Percentiles rank a stretch among this genome's conserved stretches.
These are phyloP conservation scores for Neospermospora avenae DNA, from an alignment of 2,329 filamentous ascomycete species.

Conservation along the genomic window DNA sequence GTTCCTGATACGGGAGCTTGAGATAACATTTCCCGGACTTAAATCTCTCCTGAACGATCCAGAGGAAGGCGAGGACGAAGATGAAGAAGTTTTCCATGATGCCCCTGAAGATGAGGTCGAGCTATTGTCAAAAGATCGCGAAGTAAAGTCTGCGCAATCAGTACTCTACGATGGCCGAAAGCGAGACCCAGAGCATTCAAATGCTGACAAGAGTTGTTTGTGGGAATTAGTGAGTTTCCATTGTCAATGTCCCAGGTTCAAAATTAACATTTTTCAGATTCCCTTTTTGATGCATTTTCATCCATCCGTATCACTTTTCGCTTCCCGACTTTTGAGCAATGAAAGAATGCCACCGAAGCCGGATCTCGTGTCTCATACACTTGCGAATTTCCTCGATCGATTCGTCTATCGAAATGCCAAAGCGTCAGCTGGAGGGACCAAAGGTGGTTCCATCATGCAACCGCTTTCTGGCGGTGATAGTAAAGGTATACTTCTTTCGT, in stretches of 20 bases:
- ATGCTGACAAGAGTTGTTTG: slow-evolving; percentile 87
- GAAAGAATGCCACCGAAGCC: slow-evolving; percentile 79
- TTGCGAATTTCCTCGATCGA: slow-evolving; percentile 94
- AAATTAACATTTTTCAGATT: slow-evolving; percentile 36
- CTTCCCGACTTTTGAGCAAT: slow-evolving; percentile 65
- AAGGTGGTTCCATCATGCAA: slow-evolving; percentile 94
- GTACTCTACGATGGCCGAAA: slow-evolving; percentile 79
- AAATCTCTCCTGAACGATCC: slow-evolving; percentile 75
- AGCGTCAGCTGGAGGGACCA: slow-evolving; percentile 55
- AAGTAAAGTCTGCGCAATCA: not conserved
- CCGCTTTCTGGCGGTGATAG: slow-evolving; percentile 67
- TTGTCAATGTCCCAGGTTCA: not conserved
- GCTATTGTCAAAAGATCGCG: not conserved
- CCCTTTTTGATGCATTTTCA: slow-evolving; percentile 84
- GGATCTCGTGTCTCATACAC: slow-evolving; percentile 82
- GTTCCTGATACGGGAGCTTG: slow-evolving; percentile 81
- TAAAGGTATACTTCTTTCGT: slow-evolving; percentile 57
- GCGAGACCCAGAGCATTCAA: slow-evolving; percentile 85
- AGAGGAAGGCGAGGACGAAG: slow-evolving; percentile 71
- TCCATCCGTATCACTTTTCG: slow-evolving; percentile 85
- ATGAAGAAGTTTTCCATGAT: slow-evolving; percentile 55
- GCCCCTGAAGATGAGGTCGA: slow-evolving; percentile 52
- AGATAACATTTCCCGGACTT: slow-evolving; percentile 75
- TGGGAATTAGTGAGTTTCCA: slow-evolving; percentile 73
- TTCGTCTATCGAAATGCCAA: slow-evolving; percentile 98